Evolutionary conservation across 768 basidiomycete species (phyloP), one percentile per base, ranked within the genome.

Genomic region (Lactarius deliciosus): DNA sequence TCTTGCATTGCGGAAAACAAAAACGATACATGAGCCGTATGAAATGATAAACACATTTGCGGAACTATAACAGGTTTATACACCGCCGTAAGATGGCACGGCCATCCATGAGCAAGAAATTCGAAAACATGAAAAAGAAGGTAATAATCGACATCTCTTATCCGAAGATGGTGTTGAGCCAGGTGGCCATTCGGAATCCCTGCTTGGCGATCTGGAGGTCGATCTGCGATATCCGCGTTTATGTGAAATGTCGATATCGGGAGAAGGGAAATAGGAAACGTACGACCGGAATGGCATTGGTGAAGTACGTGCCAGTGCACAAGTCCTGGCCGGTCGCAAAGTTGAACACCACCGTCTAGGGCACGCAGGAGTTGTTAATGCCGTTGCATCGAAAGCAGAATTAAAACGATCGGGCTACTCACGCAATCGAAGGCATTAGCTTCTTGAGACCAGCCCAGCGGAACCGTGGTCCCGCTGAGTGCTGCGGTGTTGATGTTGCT

Each of bases 131-230:
- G n/a, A 22, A 22, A 2, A 10, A n/a, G n/a, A n/a, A 34, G 15
- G 5, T 9, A 3, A 16, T 36, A 13, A 16, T 5, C 2, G 5
- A 5, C 9, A 13, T 16, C 53, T 22, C 13, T 62, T 30, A 69
- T 28, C 70, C 73, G 61, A 73, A 74, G 30, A 73, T 64, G 22
- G 69, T 64, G 61, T 72, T 71, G 57, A 72, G 65, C 72, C 72
- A 73, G 13, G 66, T 68, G n/a, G 72, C 71, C 15, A 72, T 64
- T 18, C 73, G 65, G 68, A 63, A 73, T 13, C 69, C 73, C 56
- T 73, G 74, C 68, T 75, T 75, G 50, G 75, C 74, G 16, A 75
- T 47, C 66, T 76, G 75, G 38, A 73, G 45, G 32, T 76, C 72
- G 64, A 76, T 75, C 74, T 74, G 50, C 30, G 43, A 20, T 18